Conservation (phyloP, 768 basidiomycete genomes). For the Tricholomella constricta region DNA sequence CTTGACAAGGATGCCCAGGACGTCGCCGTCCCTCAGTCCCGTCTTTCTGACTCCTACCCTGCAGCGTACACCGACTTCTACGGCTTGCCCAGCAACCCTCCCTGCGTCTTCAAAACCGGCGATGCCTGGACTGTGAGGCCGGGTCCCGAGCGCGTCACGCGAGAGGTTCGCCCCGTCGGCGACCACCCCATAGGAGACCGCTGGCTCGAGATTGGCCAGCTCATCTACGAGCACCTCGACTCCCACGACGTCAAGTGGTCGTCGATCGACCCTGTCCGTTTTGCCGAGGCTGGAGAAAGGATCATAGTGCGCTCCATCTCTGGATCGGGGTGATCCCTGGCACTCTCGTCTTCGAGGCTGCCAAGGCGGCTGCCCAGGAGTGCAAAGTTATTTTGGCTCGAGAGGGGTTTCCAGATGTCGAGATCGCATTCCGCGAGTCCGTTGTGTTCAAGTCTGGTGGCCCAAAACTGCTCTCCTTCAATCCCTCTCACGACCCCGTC, state of each 20-base stretch:
- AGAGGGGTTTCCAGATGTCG: constrained; percentile 30
- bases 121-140: constrained; percentile 23
- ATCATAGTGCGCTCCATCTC: constrained; percentile 21
- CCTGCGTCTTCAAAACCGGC: constrained; percentile 31
- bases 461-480: constrained; percentile 29
- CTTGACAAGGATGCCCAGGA: too few species aligned
- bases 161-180: constrained; percentile 29
- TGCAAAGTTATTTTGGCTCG: constrained; percentile 28
- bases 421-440: constrained; percentile 36
- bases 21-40: too few species aligned
- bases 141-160: constrained; percentile 16
- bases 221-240: constrained; percentile 28
- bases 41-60: too few species aligned
- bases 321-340: constrained; percentile 33
- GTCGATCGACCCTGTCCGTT: constrained; percentile 31
- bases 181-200: constrained; percentile 24
- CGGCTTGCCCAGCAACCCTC: constrained; percentile 19
- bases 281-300: constrained; percentile 28
- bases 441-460: constrained; percentile 24
- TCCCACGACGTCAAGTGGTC: constrained; percentile 28
- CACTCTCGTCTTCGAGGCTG: constrained; percentile 27
- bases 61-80: constrained; percentile 34
- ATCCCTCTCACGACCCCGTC: constrained; percentile 21
- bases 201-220: constrained; percentile 26
- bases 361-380: constrained; percentile 24